Conservation (phyloP, 768 basidiomycete genomes). For the Lactarius akahatsu region DNA sequence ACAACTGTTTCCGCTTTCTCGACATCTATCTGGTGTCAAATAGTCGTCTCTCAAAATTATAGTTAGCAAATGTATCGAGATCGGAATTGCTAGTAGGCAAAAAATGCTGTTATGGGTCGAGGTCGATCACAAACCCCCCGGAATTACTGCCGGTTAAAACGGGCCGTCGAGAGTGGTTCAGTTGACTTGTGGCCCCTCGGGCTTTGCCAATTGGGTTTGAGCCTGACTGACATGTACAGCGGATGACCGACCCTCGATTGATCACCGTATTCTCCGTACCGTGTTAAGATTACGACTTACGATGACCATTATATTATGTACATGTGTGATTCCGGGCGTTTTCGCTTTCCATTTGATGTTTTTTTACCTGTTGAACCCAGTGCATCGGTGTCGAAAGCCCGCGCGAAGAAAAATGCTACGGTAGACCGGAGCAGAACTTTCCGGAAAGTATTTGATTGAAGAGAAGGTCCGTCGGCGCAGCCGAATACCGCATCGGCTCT, state of each 20-base stretch:
- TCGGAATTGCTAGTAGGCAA: neutral
- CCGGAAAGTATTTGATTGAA: neutral
- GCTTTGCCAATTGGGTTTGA: neutral
- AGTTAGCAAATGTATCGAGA: neutral
- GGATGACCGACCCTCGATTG: neutral
- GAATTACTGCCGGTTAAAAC: neutral
- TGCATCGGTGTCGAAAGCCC: slow-evolving; percentile 9
- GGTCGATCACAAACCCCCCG: too few relatives aligned
- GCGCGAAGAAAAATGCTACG: slow-evolving; percentile 12
- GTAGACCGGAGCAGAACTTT: neutral
- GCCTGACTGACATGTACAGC: neutral
- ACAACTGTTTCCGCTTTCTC: slow-evolving; percentile 14
- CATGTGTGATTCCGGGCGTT: neutral
- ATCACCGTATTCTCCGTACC: too few relatives aligned
- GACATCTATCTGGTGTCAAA: neutral
- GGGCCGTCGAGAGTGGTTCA: neutral
- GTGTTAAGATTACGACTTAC: neutral
- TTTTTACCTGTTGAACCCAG: neutral
- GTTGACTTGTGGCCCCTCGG: too few relatives aligned
- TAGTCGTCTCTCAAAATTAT: neutral
- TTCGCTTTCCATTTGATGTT: neutral
- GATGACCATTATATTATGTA: neutral
- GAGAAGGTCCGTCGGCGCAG: slow-evolving; percentile 14
- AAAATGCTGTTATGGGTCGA: neutral
- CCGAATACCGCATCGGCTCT: slow-evolving; percentile 19